Evolutionary conservation across 352 stramenopile genomes (phyloP), one percentile per base, ranked within the genome.

Genomic region (Phytopythium kandeliae): DNA sequence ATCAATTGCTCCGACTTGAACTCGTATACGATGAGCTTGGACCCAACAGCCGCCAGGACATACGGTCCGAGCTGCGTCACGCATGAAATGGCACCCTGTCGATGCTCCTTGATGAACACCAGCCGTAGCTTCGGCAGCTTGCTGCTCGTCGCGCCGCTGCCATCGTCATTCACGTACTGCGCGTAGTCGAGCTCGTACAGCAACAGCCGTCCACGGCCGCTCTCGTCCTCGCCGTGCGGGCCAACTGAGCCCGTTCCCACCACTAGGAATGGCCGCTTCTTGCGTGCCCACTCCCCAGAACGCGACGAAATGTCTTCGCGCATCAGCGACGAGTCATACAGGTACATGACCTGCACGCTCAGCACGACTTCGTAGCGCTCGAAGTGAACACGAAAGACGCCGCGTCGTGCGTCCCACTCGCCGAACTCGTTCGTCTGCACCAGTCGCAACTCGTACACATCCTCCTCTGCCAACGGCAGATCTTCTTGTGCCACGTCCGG

Each of bases 111-210:
- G 40, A 91, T 87, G 50, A 92, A 95, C 28, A 92, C 72, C 2
- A 92, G 53, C 0, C 76, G 71, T 21, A 95, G 62, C 58, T 95
- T 95, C 0, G 84, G 84, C 42, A 92, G 54, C 52, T 92, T 95
- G 11, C 63, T 54, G 57, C 79, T 90, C n/a, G 78, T 92, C 5
- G 63, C 55, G 19, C 79, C 79, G 13, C 63, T 65, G 10, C 78
- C 78, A 28, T 81, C 71, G 59, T 89, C 62, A 15, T 87, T 89
- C 30, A 88, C 82, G 45, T 95, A 95, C 64, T 95, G 84, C 4
- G 84, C 84, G 51, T 95, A 95, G 48, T 95, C 84, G 12, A 95
- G 57, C 66, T 95, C 83, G 61, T 95, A 96, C 0, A 96, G 65
- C 21, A 96, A 51, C 19, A 96, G 56, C 0, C 86, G 75, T 4